phyloP scores from a whole-genome alignment of 192 early-diverging fungal genomes.

The Rhizophagus prolifer region DNA sequence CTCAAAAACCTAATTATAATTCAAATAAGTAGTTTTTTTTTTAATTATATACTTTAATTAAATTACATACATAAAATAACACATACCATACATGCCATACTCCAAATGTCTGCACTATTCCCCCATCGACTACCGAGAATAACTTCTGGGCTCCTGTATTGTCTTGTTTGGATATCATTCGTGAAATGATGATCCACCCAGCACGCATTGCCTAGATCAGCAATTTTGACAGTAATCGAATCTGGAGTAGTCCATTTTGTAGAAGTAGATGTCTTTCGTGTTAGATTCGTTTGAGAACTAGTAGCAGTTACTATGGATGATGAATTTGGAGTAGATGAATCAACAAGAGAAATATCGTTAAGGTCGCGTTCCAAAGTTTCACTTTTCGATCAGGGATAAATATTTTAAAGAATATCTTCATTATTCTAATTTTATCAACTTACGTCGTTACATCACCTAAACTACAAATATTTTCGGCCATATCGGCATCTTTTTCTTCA shows the following conservation, averaged over 20 bases:
- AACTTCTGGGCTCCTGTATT: constrained; percentile 95
- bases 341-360: constrained; percentile 65
- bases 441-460: constrained; percentile 21
- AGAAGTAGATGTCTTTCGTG: constrained; percentile 21
- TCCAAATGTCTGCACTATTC: constrained; percentile 89
- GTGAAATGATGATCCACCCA: constrained; percentile 97
- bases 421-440: neutral
- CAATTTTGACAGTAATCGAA: constrained; percentile 83
- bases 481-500: constrained; percentile 1
- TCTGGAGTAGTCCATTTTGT: constrained; percentile 14
- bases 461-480: neutral
- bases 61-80: too few relatives aligned
- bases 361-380: constrained; percentile 61
- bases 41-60: neutral
- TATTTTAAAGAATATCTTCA: neutral
- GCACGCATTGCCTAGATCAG: constrained; percentile 95
- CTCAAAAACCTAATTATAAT: constrained; percentile 67
- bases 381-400: constrained; percentile 1
- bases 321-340: constrained; percentile 33
- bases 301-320: constrained; percentile 11
- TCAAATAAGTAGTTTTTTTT: neutral
- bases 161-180: constrained; percentile 94
- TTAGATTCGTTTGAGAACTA: neutral
- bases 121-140: constrained; percentile 89
- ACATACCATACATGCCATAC: constrained; percentile 83